Conservation (phyloP, 2,329 filamentous ascomycete genomes). For the Leptographium lundbergii region DNA sequence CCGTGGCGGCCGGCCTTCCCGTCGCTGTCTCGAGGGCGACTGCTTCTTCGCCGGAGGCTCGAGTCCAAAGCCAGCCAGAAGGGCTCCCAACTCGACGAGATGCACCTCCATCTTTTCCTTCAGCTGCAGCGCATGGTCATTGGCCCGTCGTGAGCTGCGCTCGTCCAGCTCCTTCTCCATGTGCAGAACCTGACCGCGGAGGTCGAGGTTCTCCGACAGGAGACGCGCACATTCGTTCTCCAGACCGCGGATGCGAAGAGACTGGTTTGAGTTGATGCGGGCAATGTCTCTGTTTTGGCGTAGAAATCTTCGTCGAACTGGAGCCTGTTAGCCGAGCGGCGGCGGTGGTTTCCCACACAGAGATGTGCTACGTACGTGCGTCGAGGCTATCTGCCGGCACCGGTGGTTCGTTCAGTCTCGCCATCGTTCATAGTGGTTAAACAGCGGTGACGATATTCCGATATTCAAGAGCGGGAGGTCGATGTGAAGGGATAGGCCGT, state of each 20-base stretch:
- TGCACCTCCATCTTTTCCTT: constrained; percentile 61
- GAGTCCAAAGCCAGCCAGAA: constrained; percentile 53
- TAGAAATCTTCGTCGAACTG: constrained; percentile 68
- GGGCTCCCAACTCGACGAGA: constrained; percentile 53
- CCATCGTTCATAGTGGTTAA: constrained; percentile 44
- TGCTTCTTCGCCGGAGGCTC: constrained; percentile 43
- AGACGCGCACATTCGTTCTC: constrained; percentile 65
- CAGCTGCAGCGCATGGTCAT: constrained; percentile 55
- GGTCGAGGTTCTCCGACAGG: constrained; percentile 64
- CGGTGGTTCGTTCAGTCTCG: constrained; percentile 65
- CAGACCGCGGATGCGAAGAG: constrained; percentile 61
- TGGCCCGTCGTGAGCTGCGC: constrained; percentile 43
- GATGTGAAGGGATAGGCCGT: background rate
- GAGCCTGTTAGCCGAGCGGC: background rate
- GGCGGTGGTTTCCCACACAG: background rate
- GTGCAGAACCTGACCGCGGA: constrained; percentile 57
- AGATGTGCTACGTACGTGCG: constrained; percentile 41
- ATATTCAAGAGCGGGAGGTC: background rate
- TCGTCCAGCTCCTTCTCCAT: constrained; percentile 56
- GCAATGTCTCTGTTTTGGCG: constrained; percentile 78
- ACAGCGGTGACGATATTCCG: constrained; percentile 1
- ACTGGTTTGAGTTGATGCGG: constrained; percentile 64
- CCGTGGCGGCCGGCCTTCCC: constrained; percentile 32
- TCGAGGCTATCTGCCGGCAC: constrained; percentile 58
- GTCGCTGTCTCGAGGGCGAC: constrained; percentile 27